Evolutionary conservation across 2,329 filamentous ascomycete species (phyloP), one percentile per base, ranked within the genome.

Genomic region (Diaporthe ampelina): DNA sequence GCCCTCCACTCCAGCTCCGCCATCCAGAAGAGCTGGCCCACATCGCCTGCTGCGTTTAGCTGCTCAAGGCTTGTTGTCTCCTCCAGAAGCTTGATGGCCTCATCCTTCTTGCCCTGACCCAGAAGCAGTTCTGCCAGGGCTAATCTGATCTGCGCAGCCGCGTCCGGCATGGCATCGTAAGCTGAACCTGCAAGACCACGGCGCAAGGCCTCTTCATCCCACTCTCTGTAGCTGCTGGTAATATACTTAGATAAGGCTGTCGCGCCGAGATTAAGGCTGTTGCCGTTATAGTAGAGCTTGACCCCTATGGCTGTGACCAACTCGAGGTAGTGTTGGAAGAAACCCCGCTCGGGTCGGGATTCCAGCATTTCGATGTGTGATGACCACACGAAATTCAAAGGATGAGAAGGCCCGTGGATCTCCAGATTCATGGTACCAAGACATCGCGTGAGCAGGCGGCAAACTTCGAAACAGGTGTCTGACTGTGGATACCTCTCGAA

Each of bases 1-100:
- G 54, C 72, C n/a, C 72, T 57, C 72, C 72, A 73, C n/a, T 59
- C 29, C 10, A 73, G 32, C 52, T 73, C 71, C 2, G 72, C 56
- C 29, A 73, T 69, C 72, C 72, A 73, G 26, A 73, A 73, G 9
- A 57, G 15, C 10, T 56, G 54, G 40, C 40, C 21, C 6, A 29
- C 35, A 8, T 56, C 24, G 17, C 29, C 29, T 7, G 19, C n/a
- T n/a, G 61, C 40, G 52, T 50, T 43, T 13, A 26, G n/a, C 15
- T 45, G 43, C 24, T 43, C 52, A 4, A 35, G 8, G 17, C 43
- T n/a, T 32, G 56, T 52, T 13, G 32, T 43, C 6, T 70, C 63
- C 35, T 40, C 52, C 3, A 73, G 43, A 17, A 69, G 11, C 17
- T 21, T 32, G 24, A n/a, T 26, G 7, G 61, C 24, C n/a, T 73